Evolutionary conservation across 2,329 filamentous ascomycete species (phyloP).

Genomic region (Pseudogymnoascus sp.): DNA sequence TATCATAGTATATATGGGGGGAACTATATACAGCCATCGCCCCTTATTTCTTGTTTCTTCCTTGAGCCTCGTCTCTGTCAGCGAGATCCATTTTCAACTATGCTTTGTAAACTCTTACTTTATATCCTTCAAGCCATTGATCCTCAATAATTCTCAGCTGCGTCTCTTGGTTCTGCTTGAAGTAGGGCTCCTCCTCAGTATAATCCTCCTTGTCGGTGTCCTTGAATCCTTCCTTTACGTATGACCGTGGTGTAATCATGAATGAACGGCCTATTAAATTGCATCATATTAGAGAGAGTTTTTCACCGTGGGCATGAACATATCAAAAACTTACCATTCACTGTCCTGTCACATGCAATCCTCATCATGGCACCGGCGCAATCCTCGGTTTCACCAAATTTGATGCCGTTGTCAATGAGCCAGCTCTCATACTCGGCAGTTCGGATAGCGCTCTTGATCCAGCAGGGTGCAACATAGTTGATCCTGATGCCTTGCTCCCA

Average conservation of each 20-base stretch:
- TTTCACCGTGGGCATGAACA: not conserved
- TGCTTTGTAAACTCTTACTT: slow-evolving; percentile 32
- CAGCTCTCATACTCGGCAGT: slow-evolving; percentile 37
- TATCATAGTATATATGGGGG: not conserved
- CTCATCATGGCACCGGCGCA: slow-evolving; percentile 31
- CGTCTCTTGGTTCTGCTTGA: slow-evolving; percentile 33
- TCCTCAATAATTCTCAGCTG: slow-evolving; percentile 39
- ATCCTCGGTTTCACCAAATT: slow-evolving; percentile 29
- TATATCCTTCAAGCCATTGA: slow-evolving; percentile 33
- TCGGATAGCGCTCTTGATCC: slow-evolving; percentile 24
- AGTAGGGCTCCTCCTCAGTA: slow-evolving; percentile 31
- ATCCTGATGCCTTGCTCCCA: slow-evolving; percentile 40
- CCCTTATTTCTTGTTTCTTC: not conserved
- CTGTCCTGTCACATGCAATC: slow-evolving; percentile 29
- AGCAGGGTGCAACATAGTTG: slow-evolving; percentile 41
- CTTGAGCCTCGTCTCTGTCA: not conserved
- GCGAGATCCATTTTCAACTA: slow-evolving; percentile 2
- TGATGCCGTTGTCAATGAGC: slow-evolving; percentile 34
- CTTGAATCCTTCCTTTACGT: slow-evolving; percentile 36
- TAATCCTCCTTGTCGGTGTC: slow-evolving; percentile 36
- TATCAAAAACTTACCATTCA: slow-evolving; percentile 25
- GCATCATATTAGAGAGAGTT: slow-evolving; percentile 13
- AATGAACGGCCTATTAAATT: slow-evolving; percentile 30
- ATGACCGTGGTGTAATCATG: slow-evolving; percentile 34
- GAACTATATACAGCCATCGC: not conserved